phyloP scores from a whole-genome alignment of 1,139 yeast genomes.

The Wickerhamomyces sp. region DNA sequence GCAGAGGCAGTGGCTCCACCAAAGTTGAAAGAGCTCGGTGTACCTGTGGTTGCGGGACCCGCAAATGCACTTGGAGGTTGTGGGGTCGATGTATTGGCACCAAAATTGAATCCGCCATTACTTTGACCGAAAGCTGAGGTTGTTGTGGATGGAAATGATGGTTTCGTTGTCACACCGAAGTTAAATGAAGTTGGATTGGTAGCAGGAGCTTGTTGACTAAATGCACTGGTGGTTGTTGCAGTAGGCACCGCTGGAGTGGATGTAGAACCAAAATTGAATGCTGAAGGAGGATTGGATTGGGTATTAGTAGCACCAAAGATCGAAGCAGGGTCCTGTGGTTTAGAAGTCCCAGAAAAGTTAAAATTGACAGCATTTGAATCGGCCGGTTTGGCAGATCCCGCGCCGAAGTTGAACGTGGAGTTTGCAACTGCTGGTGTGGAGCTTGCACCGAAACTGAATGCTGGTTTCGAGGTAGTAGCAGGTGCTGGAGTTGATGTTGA shows the following conservation, averaged over 20 bases:
- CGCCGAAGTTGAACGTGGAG: not conserved
- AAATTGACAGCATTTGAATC: conserved; percentile 2
- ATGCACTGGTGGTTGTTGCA: no score
- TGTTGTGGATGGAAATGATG: not conserved
- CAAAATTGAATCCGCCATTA: conserved; percentile 2
- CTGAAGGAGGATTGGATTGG: conserved; percentile 7
- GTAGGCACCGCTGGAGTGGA: conserved; percentile 9
- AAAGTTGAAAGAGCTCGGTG: conserved; percentile 9
- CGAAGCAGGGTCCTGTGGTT: conserved; percentile 16
- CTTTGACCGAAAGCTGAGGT: conserved; percentile 6
- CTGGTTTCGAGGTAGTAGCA: not conserved
- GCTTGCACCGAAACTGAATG: conserved; percentile 2
- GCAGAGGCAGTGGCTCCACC: conserved; percentile 10
- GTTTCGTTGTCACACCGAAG: conserved; percentile 11
- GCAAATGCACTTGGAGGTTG: conserved; percentile 4
- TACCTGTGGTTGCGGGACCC: conserved; percentile 1
- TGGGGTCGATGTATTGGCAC: conserved; percentile 3
- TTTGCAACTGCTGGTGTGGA: conserved; percentile 2
- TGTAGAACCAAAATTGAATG: conserved; percentile 11
- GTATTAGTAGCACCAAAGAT: conserved; percentile 15
- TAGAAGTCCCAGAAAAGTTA: conserved; percentile 8
- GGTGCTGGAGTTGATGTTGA: conserved; percentile 3
- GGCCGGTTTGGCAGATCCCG: not conserved
- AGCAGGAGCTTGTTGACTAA: conserved; percentile 5
- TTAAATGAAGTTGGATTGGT: conserved; percentile 8